phyloP scores from a whole-genome alignment of 2,329 filamentous ascomycete species.

The Neofusicoccum cordaticola region DNA sequence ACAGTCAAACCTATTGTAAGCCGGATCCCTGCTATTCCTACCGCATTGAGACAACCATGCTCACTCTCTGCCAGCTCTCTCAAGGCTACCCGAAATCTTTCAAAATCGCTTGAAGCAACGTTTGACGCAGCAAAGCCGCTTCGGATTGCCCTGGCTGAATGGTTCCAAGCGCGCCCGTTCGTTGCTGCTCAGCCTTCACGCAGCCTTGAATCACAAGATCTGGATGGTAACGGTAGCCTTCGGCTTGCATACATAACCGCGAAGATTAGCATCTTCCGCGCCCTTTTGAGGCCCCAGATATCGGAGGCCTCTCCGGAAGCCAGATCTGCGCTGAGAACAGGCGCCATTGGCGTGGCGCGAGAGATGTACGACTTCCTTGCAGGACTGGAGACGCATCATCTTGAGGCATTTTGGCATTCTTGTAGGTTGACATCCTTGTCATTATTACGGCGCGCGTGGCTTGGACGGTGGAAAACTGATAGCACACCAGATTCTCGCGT shows the following conservation, averaged over 20 bases:
- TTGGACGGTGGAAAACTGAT: neutral
- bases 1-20: slow-evolving; percentile 37
- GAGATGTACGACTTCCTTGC: slow-evolving; percentile 32
- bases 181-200: slow-evolving; percentile 22
- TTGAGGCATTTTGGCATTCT: slow-evolving; percentile 34
- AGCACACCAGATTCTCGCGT: slow-evolving; percentile 29
- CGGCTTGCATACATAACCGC: slow-evolving; percentile 53
- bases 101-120: slow-evolving; percentile 42
- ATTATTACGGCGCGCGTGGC: neutral
- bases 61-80: slow-evolving; percentile 21
- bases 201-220: slow-evolving; percentile 36
- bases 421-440: slow-evolving; percentile 24
- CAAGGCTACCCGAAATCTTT: slow-evolving; percentile 39
- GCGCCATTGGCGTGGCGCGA: slow-evolving; percentile 29
- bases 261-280: slow-evolving; percentile 52
- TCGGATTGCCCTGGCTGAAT: slow-evolving; percentile 48
- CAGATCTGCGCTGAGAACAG: slow-evolving; percentile 29
- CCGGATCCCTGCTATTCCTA: neutral
- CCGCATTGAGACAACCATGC: neutral
- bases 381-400: slow-evolving; percentile 26
- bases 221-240: slow-evolving; percentile 46
- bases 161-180: slow-evolving; percentile 48
- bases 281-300: slow-evolving; percentile 44
- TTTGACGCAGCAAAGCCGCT: slow-evolving; percentile 50
- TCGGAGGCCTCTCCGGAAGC: slow-evolving; percentile 28